Conservation (phyloP, 1,284 basidiomycete species). For the Leccinum variabile region DNA sequence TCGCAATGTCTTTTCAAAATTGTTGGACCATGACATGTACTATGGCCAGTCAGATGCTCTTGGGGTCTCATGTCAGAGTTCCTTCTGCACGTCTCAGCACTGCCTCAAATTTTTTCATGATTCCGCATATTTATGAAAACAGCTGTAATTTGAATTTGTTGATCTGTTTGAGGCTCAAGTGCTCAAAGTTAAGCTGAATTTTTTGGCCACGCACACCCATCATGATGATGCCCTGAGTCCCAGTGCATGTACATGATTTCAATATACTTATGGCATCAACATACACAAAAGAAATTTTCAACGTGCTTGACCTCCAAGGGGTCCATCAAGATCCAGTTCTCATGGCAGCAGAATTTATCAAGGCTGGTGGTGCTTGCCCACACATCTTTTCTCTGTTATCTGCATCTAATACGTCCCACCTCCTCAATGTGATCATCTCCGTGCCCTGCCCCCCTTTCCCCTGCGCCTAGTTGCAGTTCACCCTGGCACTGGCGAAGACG, state of each 20-base stretch:
- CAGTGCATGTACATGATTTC: background rate
- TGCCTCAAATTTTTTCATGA: too few species aligned
- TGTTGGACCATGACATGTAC: too few species aligned
- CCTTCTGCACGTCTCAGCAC: too few species aligned
- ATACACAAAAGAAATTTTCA: constrained; percentile 57
- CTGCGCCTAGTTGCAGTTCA: constrained; percentile 70
- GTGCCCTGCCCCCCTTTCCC: constrained; percentile 30
- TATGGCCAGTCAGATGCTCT: too few species aligned
- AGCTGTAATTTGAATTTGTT: too few species aligned
- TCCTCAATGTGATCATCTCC: constrained; percentile 88
- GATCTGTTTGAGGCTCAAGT: too few species aligned
- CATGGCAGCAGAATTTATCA: constrained; percentile 74
- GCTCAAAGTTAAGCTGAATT: too few species aligned
- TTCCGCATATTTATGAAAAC: too few species aligned
- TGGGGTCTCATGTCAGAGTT: too few species aligned
- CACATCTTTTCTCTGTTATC: background rate
- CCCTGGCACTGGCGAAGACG: constrained; percentile 62
- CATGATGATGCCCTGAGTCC: too few species aligned
- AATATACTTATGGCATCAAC: background rate
- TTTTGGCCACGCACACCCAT: too few species aligned
- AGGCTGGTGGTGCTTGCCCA: background rate
- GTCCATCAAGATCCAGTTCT: constrained; percentile 97
- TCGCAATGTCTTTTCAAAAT: too few species aligned
- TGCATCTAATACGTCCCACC: constrained; percentile 71
- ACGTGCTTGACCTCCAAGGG: constrained; percentile 95